phyloP scores from a whole-genome alignment of 768 basidiomycete species.

The Sporobolomyces phaffii region DNA sequence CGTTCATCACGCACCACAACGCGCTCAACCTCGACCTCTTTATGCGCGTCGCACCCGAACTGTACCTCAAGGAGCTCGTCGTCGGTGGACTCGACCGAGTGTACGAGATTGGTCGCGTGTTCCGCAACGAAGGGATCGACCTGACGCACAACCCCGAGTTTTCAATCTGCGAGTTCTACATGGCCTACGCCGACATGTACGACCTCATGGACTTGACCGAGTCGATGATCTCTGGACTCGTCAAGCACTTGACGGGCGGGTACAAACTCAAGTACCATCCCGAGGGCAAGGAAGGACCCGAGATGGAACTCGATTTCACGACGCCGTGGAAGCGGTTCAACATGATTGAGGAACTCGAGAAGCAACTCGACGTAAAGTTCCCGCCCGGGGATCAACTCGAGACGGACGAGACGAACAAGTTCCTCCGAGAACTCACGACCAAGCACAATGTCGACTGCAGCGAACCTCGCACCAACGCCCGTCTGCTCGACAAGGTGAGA shows the following conservation, averaged over 20 bases:
- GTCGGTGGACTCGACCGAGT: slow-evolving; percentile 97
- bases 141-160: slow-evolving; percentile 99
- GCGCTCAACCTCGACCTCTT: slow-evolving; percentile 93
- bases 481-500: slow-evolving; percentile 91
- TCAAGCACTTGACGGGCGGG: slow-evolving; percentile 75
- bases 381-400: slow-evolving; percentile 86
- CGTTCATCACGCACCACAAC: slow-evolving; percentile 98
- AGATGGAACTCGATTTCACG: slow-evolving; percentile 75
- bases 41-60: slow-evolving; percentile 94
- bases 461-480: slow-evolving; percentile 89
- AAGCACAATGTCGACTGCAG: slow-evolving; percentile 97
- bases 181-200: slow-evolving; percentile 99
- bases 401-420: slow-evolving; percentile 78
- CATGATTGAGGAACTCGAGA: slow-evolving; percentile 94
- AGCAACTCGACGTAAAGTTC: slow-evolving; percentile 86
- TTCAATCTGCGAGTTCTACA: slow-evolving; percentile 99
- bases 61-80: slow-evolving; percentile 94
- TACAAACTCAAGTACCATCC: slow-evolving; percentile 82
- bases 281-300: slow-evolving; percentile 67
- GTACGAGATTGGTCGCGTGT: slow-evolving; percentile 96
- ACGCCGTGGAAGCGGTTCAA: slow-evolving; percentile 97
- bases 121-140: slow-evolving; percentile 97
- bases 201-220: slow-evolving; percentile 98
- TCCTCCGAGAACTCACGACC: slow-evolving; percentile 70
- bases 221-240: slow-evolving; percentile 77